Evolutionary conservation across 1,139 yeast genomes (phyloP), one percentile per base, ranked within the genome.

Genomic region (Hyphopichia buzzinii): DNA sequence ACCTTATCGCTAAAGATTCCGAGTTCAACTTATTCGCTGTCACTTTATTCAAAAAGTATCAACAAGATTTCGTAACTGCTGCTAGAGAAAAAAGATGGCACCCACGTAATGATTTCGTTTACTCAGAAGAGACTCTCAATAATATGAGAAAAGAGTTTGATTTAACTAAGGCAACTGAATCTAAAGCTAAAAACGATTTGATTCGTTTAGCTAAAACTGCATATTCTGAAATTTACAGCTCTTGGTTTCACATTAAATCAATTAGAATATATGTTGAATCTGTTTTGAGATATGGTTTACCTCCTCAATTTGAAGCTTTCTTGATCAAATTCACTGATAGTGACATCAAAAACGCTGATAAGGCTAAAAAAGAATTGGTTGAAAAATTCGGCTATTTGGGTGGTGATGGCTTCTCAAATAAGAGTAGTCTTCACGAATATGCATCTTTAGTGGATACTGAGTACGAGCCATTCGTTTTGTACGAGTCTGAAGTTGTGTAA

Each of bases 381-480:
- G 72, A 71, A 33, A 81, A 87, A 58, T 92, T 84, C 56, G 95
- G 95, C 8, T 90, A 85, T 59, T 72, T 92, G 40, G 96, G 96
- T 31, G 97, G 97, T 22, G 86, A 82, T 52, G 95, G 96, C 0
- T 84, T 84, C 54, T 78, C 81, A 44, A 74, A 83, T 43, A 69
- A 78, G 52, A 59, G 73, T 37, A 81, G 79, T 39, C 72, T 92
- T 52, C 77, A 82, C 51, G 97, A 92, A 59, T 92, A 86, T 59
- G 94, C 96, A 16, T 79, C 95, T 7, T 68, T 92, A 55, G 96
- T 89, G 34, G 97, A 92, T 62, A 79, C 92, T 28, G 97, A 92
- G 44, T 92, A 89, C 59, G 96, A 90, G 63, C 97, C 97, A 33
- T 92, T 92, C 66, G 98, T 90, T 37, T 63, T 90, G 52, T 90